Evolutionary conservation across 2,329 filamentous ascomycete species (phyloP), one percentile per base, ranked within the genome.

Genomic region (Plectosphaerella plurivora): DNA sequence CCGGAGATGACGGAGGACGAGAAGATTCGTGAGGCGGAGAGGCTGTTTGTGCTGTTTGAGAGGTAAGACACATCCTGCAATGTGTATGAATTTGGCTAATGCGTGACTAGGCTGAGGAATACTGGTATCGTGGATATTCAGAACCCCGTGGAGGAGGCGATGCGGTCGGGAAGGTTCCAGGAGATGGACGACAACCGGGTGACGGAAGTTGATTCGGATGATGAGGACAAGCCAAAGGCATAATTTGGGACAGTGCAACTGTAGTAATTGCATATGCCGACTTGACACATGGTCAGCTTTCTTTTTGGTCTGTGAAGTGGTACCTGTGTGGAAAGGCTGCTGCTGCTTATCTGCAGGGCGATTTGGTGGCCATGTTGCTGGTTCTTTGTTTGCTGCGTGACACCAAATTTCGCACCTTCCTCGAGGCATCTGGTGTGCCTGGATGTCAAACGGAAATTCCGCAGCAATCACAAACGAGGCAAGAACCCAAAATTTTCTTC

Each of bases 11-110:
- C 88, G 0, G 76, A 89, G 46, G 91, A 92, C 58, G 93, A 97
- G 72, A 97, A 93, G 68, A 89, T 96, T 68, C 78, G 89, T 53
- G 94, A 99, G 65, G 93, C 92, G 0, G 93, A 97, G 69, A 82
- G 84, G 52, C 70, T 97, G 1, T 97, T 95, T 71, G 91, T 96
- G 12, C 73, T 97, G 3, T 97, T 97, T 69, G 91, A 97, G 69
- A 81, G 89, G 87, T 88, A 72, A 57, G 72, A 58, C 37, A 14
- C 12, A n/a, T 9, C 20, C 15, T 6, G 24, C 14, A 2, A 20
- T 18, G 16, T 28, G 2, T 7, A 20, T 18, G 10, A 24, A 47
- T 7, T 14, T 16, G 11, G 42, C 55, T 59, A 50, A 59, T 47
- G 8, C 6, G 20, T 9, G 10, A 45, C 33, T 49, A 80, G 78